Conservation (phyloP, 768 basidiomycete species). For the Nevesoporus exiguus region DNA sequence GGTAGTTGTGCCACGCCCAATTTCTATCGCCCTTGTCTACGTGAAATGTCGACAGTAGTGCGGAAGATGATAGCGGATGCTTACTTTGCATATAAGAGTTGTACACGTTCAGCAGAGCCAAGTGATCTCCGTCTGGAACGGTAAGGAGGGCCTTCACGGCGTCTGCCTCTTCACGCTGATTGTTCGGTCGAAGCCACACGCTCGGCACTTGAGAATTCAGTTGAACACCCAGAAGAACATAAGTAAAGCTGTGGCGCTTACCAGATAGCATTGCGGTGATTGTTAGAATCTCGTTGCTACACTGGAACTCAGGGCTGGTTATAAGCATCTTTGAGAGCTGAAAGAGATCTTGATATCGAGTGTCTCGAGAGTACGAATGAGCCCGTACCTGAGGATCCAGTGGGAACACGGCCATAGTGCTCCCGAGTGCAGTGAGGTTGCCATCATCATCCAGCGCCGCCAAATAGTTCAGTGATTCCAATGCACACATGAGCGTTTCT, state of each 20-base stretch:
- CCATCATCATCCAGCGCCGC: conserved; percentile 94
- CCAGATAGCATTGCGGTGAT: conserved; percentile 97
- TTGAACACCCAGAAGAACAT: background rate
- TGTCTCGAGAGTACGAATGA: background rate
- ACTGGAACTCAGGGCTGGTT: conserved; percentile 90
- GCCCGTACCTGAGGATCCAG: conserved; percentile 86
- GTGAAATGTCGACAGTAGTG: background rate
- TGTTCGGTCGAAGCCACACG: conserved; percentile 90
- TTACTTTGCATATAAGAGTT: conserved; percentile 85
- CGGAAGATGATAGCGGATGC: conserved; percentile 21
- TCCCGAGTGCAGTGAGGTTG: conserved; percentile 79
- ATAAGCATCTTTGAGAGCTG: conserved; percentile 90
- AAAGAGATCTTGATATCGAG: conserved; percentile 5
- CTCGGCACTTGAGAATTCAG: conserved; percentile 58
- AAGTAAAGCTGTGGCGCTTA: conserved; percentile 32
- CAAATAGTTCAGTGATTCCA: conserved; percentile 91
- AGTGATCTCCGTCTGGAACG: conserved; percentile 94
- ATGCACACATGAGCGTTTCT: conserved; percentile 94
- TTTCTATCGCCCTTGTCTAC: conserved; percentile 72
- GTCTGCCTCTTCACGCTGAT: conserved; percentile 87
- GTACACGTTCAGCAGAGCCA: conserved; percentile 93
- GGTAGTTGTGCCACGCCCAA: conserved; percentile 91
- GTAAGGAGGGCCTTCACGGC: conserved; percentile 83
- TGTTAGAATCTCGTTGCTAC: conserved; percentile 92
- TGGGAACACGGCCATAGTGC: conserved; percentile 96